Base-by-base conservation (phyloP, 345 rosid species). In the Citrus hindsii region DNA sequence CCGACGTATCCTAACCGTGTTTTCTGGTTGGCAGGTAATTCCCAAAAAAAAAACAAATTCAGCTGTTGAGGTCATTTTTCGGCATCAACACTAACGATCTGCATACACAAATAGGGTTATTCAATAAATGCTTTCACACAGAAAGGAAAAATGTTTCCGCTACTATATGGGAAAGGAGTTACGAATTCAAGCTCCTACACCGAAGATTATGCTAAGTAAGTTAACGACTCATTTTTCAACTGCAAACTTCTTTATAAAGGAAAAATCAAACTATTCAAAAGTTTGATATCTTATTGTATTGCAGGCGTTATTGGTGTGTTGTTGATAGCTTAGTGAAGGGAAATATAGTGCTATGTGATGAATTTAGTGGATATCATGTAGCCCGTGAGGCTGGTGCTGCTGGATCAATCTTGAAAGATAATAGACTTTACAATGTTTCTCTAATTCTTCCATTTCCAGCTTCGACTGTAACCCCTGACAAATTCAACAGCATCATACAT, bases 311-410 rank as follows among this genome's bases (percentile, higher is more conserved):
- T 69, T 0, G 59, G 28, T 87, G 88, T 65, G 60, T 89, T 22
- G 73, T 81, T 63, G 68, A 63, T 9, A 83, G 56, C 16, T 76
- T 62, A 68, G 85, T 84, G 6, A 84, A 79, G 46, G 90, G 86
- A 32, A 85, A 85, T 38, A 88, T 86, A 64, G 30, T 89, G 27
- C 3, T 84, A 35, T 87, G 90, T 35, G 82, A 79, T 70, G 0
- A 0, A 1, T 0, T 2, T 2, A 2, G 0, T 0, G 74, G 82
- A 19, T 1, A 7, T 0, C 5, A 6, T 4, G 82, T 55, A 48
- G 82, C 85, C 74, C 21, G 24, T 14, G 4, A 0, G 14, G 84
- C 84, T 30, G 81, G 89, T 18, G 80, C 79, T 32, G 61, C 69
- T 51, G 88, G 90, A 78, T 35, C 84, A 38, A 82, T 87, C 69